A percentile compares a stretch with the other conserved stretches of the same genome.
Evolutionary conservation across 164 flowering plant species (phyloP).

Genomic region (Platanus orientalis): DNA sequence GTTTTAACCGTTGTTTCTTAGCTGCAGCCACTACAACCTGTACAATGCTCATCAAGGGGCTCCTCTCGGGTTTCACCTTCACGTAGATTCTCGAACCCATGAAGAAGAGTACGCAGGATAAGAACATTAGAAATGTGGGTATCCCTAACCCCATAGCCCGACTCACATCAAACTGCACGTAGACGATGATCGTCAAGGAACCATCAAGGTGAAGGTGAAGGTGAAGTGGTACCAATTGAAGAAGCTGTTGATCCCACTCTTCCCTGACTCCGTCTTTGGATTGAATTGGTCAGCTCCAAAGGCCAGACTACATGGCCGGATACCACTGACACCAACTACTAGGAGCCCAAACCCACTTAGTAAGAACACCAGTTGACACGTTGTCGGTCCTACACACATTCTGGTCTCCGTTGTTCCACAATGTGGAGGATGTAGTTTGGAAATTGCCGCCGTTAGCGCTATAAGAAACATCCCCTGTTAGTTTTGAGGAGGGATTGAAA

Average conservation of each 20-base stretch:
- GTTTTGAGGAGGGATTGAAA: too few species aligned
- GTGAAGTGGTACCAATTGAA: slow-evolving; percentile 97
- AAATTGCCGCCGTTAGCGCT: slow-evolving; percentile 64
- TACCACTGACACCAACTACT: slow-evolving; percentile 63
- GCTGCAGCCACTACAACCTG: slow-evolving; percentile 60
- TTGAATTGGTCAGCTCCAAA: slow-evolving; percentile 95
- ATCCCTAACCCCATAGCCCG: slow-evolving; percentile 75
- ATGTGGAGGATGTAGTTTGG: slow-evolving; percentile 59
- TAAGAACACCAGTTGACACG: slow-evolving; percentile 55
- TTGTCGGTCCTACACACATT: slow-evolving; percentile 52
- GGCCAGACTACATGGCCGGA: slow-evolving; percentile 78
- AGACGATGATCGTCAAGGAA: slow-evolving; percentile 76
- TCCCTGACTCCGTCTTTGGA: slow-evolving; percentile 69
- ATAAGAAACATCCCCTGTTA: slow-evolving; percentile 68
- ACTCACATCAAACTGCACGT: slow-evolving; percentile 64
- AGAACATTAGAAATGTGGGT: slow-evolving; percentile 60
- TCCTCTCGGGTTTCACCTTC: slow-evolving; percentile 64
- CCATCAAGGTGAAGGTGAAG: slow-evolving; percentile 66
- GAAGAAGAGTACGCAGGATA: slow-evolving; percentile 53
- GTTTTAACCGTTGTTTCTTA: slow-evolving; percentile 47
- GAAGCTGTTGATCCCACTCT: slow-evolving; percentile 72
- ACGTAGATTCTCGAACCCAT: slow-evolving; percentile 60
- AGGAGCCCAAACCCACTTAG: slow-evolving; percentile 50
- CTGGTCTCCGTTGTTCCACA: slow-evolving; percentile 29
- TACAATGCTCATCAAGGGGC: slow-evolving; percentile 47